Conservation (phyloP, 192 early-diverging fungal genomes). For the Coemansia sp. region DNA sequence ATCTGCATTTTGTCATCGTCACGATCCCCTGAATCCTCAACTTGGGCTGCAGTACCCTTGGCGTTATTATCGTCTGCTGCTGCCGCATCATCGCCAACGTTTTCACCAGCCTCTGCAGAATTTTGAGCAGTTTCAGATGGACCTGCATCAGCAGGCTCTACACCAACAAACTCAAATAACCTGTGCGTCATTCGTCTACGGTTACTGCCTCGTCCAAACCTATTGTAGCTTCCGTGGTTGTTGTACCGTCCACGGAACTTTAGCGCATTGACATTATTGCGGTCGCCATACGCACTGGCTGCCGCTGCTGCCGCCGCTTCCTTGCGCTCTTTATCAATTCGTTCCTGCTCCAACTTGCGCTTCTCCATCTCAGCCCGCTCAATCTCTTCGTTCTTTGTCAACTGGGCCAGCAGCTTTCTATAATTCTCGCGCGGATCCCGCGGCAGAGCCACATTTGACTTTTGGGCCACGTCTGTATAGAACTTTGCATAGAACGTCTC, state of each 20-base stretch:
- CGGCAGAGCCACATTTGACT: slow-evolving; percentile 33
- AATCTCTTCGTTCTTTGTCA: slow-evolving; percentile 43
- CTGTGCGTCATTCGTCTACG: slow-evolving; percentile 22
- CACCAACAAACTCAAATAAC: slow-evolving; percentile 49
- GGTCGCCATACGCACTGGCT: slow-evolving; percentile 17
- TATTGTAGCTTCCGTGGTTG: slow-evolving; percentile 8
- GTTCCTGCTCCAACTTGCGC: slow-evolving; percentile 32
- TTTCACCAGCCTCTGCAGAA: slow-evolving; percentile 2
- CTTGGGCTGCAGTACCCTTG: not conserved
- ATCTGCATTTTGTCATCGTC: not conserved
- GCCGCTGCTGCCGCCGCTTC: slow-evolving; percentile 31
- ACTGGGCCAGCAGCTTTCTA: slow-evolving; percentile 36
- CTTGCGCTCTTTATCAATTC: slow-evolving; percentile 48
- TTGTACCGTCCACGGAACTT: slow-evolving; percentile 26
- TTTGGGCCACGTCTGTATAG: slow-evolving; percentile 25
- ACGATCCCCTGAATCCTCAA: not conserved
- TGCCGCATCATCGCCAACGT: not conserved
- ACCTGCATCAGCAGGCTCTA: not conserved
- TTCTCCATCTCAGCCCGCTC: slow-evolving; percentile 41
- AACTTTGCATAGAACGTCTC: slow-evolving; percentile 38
- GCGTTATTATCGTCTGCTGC: not conserved
- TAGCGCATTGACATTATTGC: slow-evolving; percentile 4
- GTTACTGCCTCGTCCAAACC: slow-evolving; percentile 9
- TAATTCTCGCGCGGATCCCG: slow-evolving; percentile 48
- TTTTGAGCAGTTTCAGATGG: not conserved